Evolutionary conservation across 768 basidiomycete species (phyloP), one percentile per base, ranked within the genome.

Genomic region (Hericium erinaceus): DNA sequence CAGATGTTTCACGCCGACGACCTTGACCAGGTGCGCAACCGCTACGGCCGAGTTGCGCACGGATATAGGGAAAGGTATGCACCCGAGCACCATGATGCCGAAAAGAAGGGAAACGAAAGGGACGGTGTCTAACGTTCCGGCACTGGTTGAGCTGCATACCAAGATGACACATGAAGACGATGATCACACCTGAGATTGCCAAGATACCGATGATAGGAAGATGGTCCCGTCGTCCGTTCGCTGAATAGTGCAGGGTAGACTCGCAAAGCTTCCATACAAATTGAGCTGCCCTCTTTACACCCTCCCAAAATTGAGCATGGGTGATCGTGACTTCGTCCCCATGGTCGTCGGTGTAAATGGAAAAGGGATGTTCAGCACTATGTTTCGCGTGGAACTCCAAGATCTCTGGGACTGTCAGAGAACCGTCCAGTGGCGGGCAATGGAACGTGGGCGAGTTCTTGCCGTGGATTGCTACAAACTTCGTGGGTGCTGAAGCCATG

Each of bases 331-430:
- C 26, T 16, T 22, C 26, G 13, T 22, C 15, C n/a, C 49, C 49
- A 24, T 22, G 16, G n/a, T 22, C 59, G 55, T 66, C 64, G 1
- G 59, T 56, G 58, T 67, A 73, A 4, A 67, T 58, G 61, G 67
- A 72, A 15, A 67, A 22, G 4, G 68, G 67, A 48, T 73, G 70
- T 38, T 61, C 52, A 2, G 70, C 61, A 52, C 64, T 69, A 49
- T 67, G 49, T 16, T 46, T 16, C 24, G 53, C 48, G 39, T 74
- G 69, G 48, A 61, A 70, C 46, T 74, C 72, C 50, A 62, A 69
- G 4, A 74, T 60, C 48, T 73, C 70, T 15, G 71, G 68, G 2
- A 73, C 28, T 10, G 65, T 64, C 10, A 74, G 61, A 7, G 64
- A 65, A 15, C 26, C 22, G 22, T 50, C 49, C 24, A 71, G 58